Evolutionary conservation across 108 stramenopile species (phyloP), one percentile per base, ranked within the genome.

Genomic region (Pseudonitzschia delicatissima): DNA sequence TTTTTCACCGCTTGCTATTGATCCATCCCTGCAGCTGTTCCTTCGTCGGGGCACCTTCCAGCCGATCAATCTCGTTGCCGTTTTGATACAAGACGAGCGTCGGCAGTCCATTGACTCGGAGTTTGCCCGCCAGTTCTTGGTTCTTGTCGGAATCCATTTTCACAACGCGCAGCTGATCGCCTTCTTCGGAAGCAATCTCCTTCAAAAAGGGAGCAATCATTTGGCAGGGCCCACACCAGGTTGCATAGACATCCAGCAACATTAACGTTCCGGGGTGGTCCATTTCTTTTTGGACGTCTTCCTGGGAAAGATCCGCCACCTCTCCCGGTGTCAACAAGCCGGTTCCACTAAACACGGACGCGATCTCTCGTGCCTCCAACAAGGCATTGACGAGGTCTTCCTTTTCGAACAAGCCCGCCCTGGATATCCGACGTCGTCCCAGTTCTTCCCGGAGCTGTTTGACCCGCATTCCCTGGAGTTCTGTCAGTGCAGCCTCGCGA

Each of bases 191-290:
- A 7, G 88, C 93, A 20, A 75, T 87, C 26, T 72, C 74, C 61
- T 69, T 71, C 32, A 94, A 64, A 42, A 81, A 62, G 0, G 88
- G 88, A 21, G 80, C 84, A 66, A 94, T 80, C 64, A 88, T 68
- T 48, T 68, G 68, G 40, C 68, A 68, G 5, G 93, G 93, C 0
- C 93, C 93, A 51, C 93, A 94, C 93, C 93, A 94, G 3, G 83
- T 84, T 12, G 93, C 88, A 59, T 86, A 91, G 4, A 88, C 79
- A 76, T 94, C 93, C 29, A 94, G 68, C 39, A 94, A 69, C 28
- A 86, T 86, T 5, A n/a, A 13, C 3, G 27, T 45, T 39, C 44
- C 45, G 1, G 72, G 25, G 51, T 49, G 37, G 35, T 25, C 57
- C 21, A 92, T 23, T 64, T 92, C 87, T 48, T 69, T 29, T 11